Percentiles rank a stretch among this genome's conserved stretches.
Conservation (phyloP, 495 filamentous ascomycete genomes). For the Extremus antarcticus region DNA sequence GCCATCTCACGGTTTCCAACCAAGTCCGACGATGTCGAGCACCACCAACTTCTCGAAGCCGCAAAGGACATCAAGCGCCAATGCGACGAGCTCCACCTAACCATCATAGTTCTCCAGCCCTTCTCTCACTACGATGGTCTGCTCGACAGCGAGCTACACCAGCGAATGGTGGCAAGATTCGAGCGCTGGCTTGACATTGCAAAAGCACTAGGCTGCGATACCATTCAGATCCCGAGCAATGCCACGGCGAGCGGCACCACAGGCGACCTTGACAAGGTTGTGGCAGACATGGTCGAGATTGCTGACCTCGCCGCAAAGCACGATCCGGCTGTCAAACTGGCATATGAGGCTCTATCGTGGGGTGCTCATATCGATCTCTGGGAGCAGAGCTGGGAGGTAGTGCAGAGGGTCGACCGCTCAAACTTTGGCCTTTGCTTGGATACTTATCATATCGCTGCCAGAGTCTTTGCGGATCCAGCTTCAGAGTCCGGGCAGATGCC, state of each 20-base stretch:
- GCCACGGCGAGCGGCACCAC: conserved; percentile 34
- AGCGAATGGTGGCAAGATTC: neutral
- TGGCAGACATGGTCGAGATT: conserved; percentile 51
- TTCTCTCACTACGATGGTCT: neutral
- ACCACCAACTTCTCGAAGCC: neutral
- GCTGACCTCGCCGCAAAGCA: conserved; percentile 50
- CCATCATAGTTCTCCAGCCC: neutral
- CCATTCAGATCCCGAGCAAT: neutral
- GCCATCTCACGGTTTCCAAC: neutral
- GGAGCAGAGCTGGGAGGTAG: conserved; percentile 63
- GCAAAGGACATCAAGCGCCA: neutral
- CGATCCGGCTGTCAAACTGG: conserved; percentile 52
- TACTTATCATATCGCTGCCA: conserved; percentile 69
- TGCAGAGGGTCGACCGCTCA: conserved; percentile 49
- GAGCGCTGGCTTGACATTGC: neutral
- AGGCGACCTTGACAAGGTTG: conserved; percentile 46
- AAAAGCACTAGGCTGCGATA: neutral
- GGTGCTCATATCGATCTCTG: conserved; percentile 60
- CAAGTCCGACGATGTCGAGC: neutral
- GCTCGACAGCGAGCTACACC: neutral
- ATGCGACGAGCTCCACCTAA: neutral
- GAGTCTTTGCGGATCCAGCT: conserved; percentile 63
- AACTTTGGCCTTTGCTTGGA: conserved; percentile 76
- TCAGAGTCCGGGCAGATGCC: conserved; percentile 39
- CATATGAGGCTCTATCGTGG: conserved; percentile 70